Evolutionary conservation across 2,329 filamentous ascomycete species (phyloP).

Genomic region (Talaromyces rugulosus): DNA sequence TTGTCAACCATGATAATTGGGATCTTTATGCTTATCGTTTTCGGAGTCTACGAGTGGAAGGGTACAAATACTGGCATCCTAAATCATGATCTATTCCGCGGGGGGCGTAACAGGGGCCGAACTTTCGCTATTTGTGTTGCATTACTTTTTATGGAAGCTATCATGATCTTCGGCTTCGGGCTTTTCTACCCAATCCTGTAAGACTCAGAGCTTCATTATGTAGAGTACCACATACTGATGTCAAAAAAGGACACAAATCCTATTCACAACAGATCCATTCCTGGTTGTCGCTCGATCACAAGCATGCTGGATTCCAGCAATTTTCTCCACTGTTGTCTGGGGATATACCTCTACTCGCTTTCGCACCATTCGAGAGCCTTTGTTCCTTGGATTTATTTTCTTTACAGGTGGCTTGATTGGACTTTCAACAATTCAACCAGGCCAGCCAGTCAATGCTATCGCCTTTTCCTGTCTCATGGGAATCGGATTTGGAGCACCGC

Average conservation of each 20-base stretch:
- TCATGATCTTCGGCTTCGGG: background rate
- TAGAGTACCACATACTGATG: background rate
- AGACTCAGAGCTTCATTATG: background rate
- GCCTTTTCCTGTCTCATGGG: slow-evolving; percentile 1
- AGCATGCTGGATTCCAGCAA: background rate
- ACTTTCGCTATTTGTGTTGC: background rate
- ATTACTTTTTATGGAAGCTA: slow-evolving; percentile 3
- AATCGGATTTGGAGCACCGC: slow-evolving; percentile 3
- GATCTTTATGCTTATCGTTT: background rate
- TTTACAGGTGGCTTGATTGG: background rate
- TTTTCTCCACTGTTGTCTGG: background rate
- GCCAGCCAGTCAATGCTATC: background rate
- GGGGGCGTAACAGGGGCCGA: background rate
- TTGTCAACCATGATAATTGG: background rate
- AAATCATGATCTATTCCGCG: slow-evolving; percentile 2
- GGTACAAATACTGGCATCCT: background rate
- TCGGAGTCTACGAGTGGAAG: slow-evolving; percentile 7
- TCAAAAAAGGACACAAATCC: background rate
- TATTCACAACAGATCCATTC: slow-evolving; percentile 1
- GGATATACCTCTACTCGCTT: background rate
- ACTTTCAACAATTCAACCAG: slow-evolving; percentile 1
- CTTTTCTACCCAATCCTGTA: slow-evolving; percentile 4
- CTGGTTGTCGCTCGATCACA: background rate
- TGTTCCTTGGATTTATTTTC: background rate
- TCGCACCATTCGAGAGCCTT: background rate